Evolutionary conservation across 176 grass and related monocot species (phyloP), one percentile per base, ranked within the genome.

Genomic region (Ensete glaucum): DNA sequence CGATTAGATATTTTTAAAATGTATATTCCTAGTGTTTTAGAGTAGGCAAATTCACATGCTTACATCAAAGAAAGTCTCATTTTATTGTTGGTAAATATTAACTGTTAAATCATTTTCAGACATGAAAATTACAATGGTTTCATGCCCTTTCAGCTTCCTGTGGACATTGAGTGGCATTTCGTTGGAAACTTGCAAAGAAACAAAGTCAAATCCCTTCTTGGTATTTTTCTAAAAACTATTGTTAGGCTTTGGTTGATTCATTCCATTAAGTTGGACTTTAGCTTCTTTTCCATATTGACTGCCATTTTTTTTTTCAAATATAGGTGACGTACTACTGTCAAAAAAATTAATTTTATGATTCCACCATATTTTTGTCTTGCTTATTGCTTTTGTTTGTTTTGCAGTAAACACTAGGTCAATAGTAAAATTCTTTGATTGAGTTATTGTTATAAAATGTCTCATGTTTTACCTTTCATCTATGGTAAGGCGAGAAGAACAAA

Each of bases 161-260:
- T 73, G 60, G 90, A 99, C 87, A 89, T 94, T 80, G 90, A 98
- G 54, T 94, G 95, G 95, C 90, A 98, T 83, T 93, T 98, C 72
- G 94, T 98, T 77, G 90, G 95, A 17, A 91, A 98, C 65, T 76
- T 98, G 58, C 95, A 98, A 76, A 93, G 90, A 73, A 98, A 98
- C 78, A 98, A 98, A 91, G 90, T 82, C 11, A 94, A 52, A 77
- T 64, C 90, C 9, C 80, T 98, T 59, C 80, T 98, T 73, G 84
- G 95, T 87, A 76, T 77, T 2, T 53, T 13, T 26, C 23, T 65
- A 11, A 24, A 24, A 24, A 12, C 9, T 53, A 78, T 78, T 53
- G 53, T 76, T 68, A 66, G 3, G 3, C 62, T 55, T 85, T 20
- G 29, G 56, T 64, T 83, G 50, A 27, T 29, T 8, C 52, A 17